Conservation (phyloP, 495 filamentous ascomycete genomes). For the Podospora comata region DNA sequence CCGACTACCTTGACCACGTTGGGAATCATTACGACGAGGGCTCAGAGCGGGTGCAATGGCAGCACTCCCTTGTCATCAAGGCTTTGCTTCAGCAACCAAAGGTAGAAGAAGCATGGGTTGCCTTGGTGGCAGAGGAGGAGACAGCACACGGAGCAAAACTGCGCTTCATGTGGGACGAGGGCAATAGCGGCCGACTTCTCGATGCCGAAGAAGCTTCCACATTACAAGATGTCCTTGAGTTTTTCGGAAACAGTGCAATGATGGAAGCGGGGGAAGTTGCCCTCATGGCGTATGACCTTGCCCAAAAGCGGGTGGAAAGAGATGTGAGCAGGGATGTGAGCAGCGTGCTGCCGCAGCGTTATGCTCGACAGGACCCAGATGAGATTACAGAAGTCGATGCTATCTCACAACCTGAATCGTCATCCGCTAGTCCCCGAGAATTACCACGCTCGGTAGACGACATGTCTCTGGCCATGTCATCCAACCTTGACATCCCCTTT, state of each 20-base stretch:
- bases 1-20: conserved; percentile 27
- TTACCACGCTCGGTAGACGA: neutral
- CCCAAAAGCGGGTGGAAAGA: conserved; percentile 9
- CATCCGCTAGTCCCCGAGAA: neutral
- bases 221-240: conserved; percentile 25
- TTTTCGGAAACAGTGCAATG: conserved; percentile 11
- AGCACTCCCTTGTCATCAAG: conserved; percentile 27
- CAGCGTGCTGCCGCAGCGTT: conserved; percentile 10
- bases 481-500: neutral
- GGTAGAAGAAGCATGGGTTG: conserved; percentile 20
- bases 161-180: conserved; percentile 23
- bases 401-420: neutral
- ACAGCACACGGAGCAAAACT: conserved; percentile 13
- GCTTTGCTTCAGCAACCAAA: conserved; percentile 25
- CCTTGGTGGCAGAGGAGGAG: conserved; percentile 21
- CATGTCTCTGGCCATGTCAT: neutral
- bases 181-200: conserved; percentile 12
- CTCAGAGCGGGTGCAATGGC: conserved; percentile 22
- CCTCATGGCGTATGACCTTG: conserved; percentile 6
- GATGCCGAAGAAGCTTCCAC: neutral
- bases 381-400: neutral
- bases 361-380: neutral
- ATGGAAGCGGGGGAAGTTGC: conserved; percentile 10
- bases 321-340: conserved; percentile 10
- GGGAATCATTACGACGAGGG: conserved; percentile 28